A percentile compares a stretch with the other conserved stretches of the same genome.
phyloP scores from a whole-genome alignment of 805 yeast genomes.

The Hermanozyma aechmeae region DNA sequence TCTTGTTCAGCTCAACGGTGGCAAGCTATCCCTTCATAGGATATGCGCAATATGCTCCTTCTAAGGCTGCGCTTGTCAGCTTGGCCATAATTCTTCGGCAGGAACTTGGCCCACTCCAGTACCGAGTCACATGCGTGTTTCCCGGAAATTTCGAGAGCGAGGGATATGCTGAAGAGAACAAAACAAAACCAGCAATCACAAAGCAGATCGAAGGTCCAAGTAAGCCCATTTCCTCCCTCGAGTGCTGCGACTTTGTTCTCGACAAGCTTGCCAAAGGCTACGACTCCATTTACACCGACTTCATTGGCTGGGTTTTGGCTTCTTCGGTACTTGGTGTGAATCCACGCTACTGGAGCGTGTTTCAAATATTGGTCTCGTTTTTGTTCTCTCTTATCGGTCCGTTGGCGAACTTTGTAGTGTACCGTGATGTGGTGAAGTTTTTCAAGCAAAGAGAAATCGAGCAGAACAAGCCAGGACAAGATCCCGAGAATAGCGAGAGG shows the following conservation, averaged over 20 bases:
- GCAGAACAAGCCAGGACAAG: no score
- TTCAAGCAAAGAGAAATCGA: slow-evolving; percentile 32
- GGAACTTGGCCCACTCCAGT: slow-evolving; percentile 61
- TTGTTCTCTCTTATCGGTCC: slow-evolving; percentile 40
- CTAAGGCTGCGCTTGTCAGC: slow-evolving; percentile 73
- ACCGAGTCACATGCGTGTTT: slow-evolving; percentile 62
- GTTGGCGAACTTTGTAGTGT: slow-evolving; percentile 41
- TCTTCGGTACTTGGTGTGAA: slow-evolving; percentile 58
- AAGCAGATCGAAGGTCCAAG: slow-evolving; percentile 80
- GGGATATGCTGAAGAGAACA: slow-evolving; percentile 75
- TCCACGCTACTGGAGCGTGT: slow-evolving; percentile 52
- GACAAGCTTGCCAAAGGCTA: slow-evolving; percentile 52
- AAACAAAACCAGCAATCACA: slow-evolving; percentile 80
- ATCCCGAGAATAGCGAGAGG: no score
- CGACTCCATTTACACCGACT: slow-evolving; percentile 72
- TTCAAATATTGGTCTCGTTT: slow-evolving; percentile 31
- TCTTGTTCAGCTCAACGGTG: slow-evolving; percentile 61
- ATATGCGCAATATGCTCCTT: slow-evolving; percentile 83
- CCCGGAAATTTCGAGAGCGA: slow-evolving; percentile 91
- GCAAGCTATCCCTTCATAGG: slow-evolving; percentile 88
- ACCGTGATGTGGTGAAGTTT: slow-evolving; percentile 42
- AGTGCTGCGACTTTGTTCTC: slow-evolving; percentile 56
- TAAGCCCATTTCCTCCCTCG: slow-evolving; percentile 52
- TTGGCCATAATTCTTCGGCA: slow-evolving; percentile 73
- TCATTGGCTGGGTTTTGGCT: slow-evolving; percentile 74